Evolutionary conservation across 1,284 basidiomycete species (phyloP), one percentile per base, ranked within the genome.

Genomic region (Sporisorium exsertum): DNA sequence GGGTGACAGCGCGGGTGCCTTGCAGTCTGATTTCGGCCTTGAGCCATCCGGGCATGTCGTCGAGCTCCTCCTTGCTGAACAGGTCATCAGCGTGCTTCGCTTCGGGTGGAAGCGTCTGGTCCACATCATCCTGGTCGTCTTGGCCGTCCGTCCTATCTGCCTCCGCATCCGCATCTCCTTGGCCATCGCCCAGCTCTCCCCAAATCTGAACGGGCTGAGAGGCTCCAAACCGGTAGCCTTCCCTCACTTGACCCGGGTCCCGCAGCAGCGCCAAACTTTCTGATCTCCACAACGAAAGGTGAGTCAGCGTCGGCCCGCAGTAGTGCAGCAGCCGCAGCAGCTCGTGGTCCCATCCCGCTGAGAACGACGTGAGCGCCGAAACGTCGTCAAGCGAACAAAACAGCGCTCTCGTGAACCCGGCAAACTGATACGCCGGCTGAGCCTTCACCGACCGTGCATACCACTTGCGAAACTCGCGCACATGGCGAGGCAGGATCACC

Each of bases 1-100:
- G 69, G 12, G 77, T 76, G 24, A 83, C 81, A 4, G 77, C 71
- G 7, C 67, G 66, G 3, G 74, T 63, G 4, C 72, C 72, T 20
- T 72, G 65, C 46, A 66, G 8, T 5, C 64, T 57, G 32, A 84
- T 72, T 55, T 84, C 82, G 18, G 71, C 68, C 26, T 73, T 62
- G n/a, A 84, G 79, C 82, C 82, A 84, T n/a, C 70, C 78, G 10
- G 82, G 82, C 68, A 84, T 79, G 52, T 80, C 80, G 47, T 70
- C 64, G n/a, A 77, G 55, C 45, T 77, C 74, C 26, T 64, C 62
- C 24, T 68, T 58, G 65, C 69, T 76, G 65, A 72, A 76, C 8
- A 76, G 64, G 33, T 70, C 74, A 33, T 72, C 77, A 6, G 64
- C 58, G 12, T 66, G 53, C 5, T 33, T 45, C 2, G 73, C 45